Base-by-base conservation (phyloP, 345 rosid genomes). In the Aquilaria yunnanensis region DNA sequence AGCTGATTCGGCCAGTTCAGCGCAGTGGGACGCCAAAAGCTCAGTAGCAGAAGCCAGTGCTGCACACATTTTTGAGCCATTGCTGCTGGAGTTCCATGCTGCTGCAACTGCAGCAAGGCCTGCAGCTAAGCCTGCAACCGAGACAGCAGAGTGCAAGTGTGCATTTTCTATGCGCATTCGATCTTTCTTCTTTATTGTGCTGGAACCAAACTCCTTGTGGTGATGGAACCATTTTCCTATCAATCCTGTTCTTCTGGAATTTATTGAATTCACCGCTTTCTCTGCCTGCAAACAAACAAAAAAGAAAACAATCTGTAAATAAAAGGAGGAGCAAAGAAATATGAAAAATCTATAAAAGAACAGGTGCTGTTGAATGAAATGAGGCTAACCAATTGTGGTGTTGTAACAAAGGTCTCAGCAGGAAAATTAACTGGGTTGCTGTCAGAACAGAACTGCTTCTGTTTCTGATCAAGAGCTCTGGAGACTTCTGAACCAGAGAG, bases 121-220 rank as follows among this genome's bases (percentile, higher is more conserved):
- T n/a, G 96, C 96, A 2, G 99, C 99, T 65, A 94, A 77, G 54
- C 92, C 90, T 0, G 99, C 97, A 67, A 94, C 70, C 23, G 99
- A 88, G 53, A 90, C 61, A 32, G 95, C 82, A 8, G 99, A 83
- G 69, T 94, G 96, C 67, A 83, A 55, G 11, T 68, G 85, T 0
- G 97, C 96, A 47, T 79, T 88, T 56, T 94, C 99, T 13, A 83
- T 76, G 0, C 99, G 85, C 1, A 74, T 80, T 73, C 67, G 79
- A 23, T 94, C 99, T 68, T 90, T 94, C 83, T 82, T 93, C 83
- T 77, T 88, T 79, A 73, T 68, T 3, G 60, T 57, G 53, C 58
- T 71, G 51, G 73, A 65, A 16, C 76, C 74, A 6, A 67, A 68
- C 61, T 90, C 92, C 72, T 74, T 83, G 51, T 84, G 84, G 70